Conservation (phyloP, 495 filamentous ascomycete genomes). For the Aspergillus asperescens region DNA sequence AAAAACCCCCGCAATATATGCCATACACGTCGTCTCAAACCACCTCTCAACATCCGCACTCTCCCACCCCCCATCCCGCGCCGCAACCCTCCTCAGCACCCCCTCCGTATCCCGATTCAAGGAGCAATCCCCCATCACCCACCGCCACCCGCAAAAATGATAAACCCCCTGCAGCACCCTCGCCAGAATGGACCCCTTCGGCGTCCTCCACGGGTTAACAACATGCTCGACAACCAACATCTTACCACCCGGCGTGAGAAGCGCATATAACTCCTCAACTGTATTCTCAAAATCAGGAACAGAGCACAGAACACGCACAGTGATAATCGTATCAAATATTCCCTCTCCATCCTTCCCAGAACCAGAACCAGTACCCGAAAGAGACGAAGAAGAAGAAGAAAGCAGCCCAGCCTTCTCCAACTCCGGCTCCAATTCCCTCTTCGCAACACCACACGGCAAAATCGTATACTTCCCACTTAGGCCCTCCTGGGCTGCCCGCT, state of each 20-base stretch:
- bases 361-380: neutral
- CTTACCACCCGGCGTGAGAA: slow-evolving; percentile 60
- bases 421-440: slow-evolving; percentile 35
- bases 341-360: slow-evolving; percentile 19
- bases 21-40: slow-evolving; percentile 44
- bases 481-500: slow-evolving; percentile 42
- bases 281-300: slow-evolving; percentile 59
- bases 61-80: slow-evolving; percentile 49
- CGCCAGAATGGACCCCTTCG: slow-evolving; percentile 47
- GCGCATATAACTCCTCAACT: slow-evolving; percentile 52
- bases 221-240: slow-evolving; percentile 74
- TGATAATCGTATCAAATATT: slow-evolving; percentile 62
- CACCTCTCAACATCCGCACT: slow-evolving; percentile 47
- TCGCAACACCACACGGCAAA: slow-evolving; percentile 56
- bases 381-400: neutral
- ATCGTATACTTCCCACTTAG: slow-evolving; percentile 60
- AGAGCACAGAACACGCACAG: slow-evolving; percentile 66
- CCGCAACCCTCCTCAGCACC: slow-evolving; percentile 42
- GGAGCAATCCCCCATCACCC: slow-evolving; percentile 55
- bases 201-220: slow-evolving; percentile 39
- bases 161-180: slow-evolving; percentile 37
- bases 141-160: slow-evolving; percentile 34
- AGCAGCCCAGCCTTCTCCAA: slow-evolving; percentile 40
- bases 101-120: slow-evolving; percentile 52
- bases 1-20: slow-evolving; percentile 52